These are phyloP conservation scores for Tremella yokohamensis DNA, from an alignment of 768 basidiomycete genomes.

Conservation along the genomic window DNA sequence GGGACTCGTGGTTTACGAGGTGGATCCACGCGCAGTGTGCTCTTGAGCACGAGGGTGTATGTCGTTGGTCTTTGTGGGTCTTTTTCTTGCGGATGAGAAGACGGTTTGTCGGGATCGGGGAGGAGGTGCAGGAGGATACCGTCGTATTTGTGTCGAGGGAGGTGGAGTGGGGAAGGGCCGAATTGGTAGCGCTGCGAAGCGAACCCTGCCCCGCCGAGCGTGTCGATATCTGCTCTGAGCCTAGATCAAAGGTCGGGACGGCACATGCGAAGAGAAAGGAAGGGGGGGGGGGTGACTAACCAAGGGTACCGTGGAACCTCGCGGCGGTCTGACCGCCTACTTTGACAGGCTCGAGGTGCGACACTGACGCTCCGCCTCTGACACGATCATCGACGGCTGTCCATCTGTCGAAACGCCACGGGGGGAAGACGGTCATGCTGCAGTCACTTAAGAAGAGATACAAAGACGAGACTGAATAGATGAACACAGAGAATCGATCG, in stretches of 20 bases:
- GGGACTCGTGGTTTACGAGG: conserved; percentile 36
- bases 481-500: too few relatives aligned
- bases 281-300: conserved; percentile 24
- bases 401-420: conserved; percentile 47
- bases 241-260: neutral
- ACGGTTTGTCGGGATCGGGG: conserved; percentile 6
- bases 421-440: conserved; percentile 41
- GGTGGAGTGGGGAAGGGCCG: conserved; percentile 31
- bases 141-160: conserved; percentile 24
- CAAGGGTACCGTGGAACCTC: conserved; percentile 48
- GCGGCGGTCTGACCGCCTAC: conserved; percentile 18
- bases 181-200: conserved; percentile 52
- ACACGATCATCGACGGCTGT: conserved; percentile 52
- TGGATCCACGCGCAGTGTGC: conserved; percentile 24
- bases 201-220: conserved; percentile 53
- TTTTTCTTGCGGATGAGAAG: neutral
- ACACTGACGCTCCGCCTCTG: conserved; percentile 49
- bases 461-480: too few relatives aligned
- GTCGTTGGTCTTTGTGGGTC: conserved; percentile 1
- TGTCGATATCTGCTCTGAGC: conserved; percentile 46
- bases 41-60: conserved; percentile 48
- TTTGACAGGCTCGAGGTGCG: conserved; percentile 28
- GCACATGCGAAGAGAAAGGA: neutral
- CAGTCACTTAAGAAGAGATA: neutral
- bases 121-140: conserved; percentile 24